A percentile compares a stretch with the other conserved stretches of the same genome.
phyloP scores from a whole-genome alignment of 345 rosid species.

The Barbarea vulgaris region DNA sequence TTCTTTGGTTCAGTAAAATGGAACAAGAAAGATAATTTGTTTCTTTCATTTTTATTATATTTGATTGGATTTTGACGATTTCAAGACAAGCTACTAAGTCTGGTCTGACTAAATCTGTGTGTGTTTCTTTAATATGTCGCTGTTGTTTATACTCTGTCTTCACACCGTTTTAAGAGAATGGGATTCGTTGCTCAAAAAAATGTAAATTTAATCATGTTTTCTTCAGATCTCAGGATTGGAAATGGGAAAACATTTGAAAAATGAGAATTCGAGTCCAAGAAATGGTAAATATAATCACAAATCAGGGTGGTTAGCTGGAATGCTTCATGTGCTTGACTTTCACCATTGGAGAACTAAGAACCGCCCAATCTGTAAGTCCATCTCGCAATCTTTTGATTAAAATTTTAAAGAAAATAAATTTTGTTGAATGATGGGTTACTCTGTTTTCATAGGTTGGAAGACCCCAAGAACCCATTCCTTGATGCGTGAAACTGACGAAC shows the following conservation, averaged over 20 bases:
- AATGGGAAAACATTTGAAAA: slow-evolving; percentile 54
- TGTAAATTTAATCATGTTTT: neutral
- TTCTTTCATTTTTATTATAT: slow-evolving; percentile 5
- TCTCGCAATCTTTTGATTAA: neutral
- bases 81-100: slow-evolving; percentile 31
- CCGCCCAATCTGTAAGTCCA: slow-evolving; percentile 34
- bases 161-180: neutral
- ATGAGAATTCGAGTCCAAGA: slow-evolving; percentile 38
- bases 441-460: slow-evolving; percentile 38
- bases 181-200: neutral
- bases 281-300: slow-evolving; percentile 44
- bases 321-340: slow-evolving; percentile 62
- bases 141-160: slow-evolving; percentile 23
- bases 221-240: neutral
- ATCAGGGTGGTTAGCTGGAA: slow-evolving; percentile 61
- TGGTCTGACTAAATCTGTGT: slow-evolving; percentile 6
- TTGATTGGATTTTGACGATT: slow-evolving; percentile 21
- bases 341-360: slow-evolving; percentile 51
- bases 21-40: neutral
- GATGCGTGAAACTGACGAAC: slow-evolving; percentile 31
- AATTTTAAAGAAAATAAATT: neutral
- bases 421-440: slow-evolving; percentile 8
- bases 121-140: neutral
- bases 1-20: neutral
- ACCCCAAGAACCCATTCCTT: slow-evolving; percentile 41